These are phyloP conservation scores for Macadamia integrifolia DNA, from an alignment of 164 flowering plant genomes.

Conservation along the genomic window DNA sequence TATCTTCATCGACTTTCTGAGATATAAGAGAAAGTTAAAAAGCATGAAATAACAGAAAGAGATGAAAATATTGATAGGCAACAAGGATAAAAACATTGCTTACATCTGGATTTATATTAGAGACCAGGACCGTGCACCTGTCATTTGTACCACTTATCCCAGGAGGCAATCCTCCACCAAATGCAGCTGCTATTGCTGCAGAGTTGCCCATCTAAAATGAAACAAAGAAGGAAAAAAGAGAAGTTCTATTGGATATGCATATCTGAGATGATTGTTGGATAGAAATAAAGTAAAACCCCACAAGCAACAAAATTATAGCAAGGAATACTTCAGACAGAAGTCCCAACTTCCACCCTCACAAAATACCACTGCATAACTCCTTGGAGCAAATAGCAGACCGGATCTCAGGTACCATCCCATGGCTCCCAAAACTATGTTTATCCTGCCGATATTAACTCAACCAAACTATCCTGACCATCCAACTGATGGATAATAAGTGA, in stretches of 20 bases:
- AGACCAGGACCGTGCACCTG: constrained; percentile 82
- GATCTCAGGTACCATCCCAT: no score
- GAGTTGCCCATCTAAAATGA: constrained; percentile 71
- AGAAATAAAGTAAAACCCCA: not conserved
- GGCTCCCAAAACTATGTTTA: no score
- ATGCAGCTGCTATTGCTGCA: constrained; percentile 87
- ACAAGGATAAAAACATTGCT: constrained; percentile 18
- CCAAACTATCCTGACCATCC: no score
- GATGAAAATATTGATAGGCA: not conserved
- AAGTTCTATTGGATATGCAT: not conserved
- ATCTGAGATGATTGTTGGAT: not conserved
- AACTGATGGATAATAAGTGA: no score
- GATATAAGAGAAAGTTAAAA: not conserved
- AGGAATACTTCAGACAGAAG: not conserved
- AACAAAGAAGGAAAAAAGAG: constrained; percentile 1
- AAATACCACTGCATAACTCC: not conserved
- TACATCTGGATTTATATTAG: constrained; percentile 88
- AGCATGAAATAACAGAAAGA: not conserved
- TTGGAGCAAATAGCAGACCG: no score
- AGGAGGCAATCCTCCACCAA: constrained; percentile 92
- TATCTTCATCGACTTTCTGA: constrained; percentile 93
- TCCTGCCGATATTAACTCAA: no score
- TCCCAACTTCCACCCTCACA: not conserved
- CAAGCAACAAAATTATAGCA: not conserved
- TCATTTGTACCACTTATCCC: constrained; percentile 95